These are phyloP conservation scores for Cicer yamashitae DNA, from an alignment of 306 rosid genomes.

Conservation along the genomic window DNA sequence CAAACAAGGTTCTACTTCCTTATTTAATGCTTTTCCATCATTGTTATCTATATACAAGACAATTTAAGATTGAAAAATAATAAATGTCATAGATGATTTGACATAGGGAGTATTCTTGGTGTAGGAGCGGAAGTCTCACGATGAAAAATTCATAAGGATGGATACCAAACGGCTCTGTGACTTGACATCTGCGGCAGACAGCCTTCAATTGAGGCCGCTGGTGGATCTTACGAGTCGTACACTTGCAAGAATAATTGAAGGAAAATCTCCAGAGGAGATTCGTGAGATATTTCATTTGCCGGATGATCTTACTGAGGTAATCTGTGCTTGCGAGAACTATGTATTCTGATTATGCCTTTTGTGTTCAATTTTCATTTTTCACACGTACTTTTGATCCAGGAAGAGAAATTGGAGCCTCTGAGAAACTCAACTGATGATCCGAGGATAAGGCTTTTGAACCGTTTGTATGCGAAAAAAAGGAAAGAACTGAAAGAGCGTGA, in stretches of 20 bases:
- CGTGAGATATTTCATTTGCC: constrained; percentile 93
- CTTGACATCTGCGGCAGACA: constrained; percentile 91
- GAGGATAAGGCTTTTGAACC: constrained; percentile 89
- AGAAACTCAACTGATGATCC: constrained; percentile 87
- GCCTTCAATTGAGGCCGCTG: constrained; percentile 92
- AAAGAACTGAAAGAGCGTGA: constrained; percentile 90
- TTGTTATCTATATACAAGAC: constrained; percentile 13
- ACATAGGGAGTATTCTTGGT: constrained; percentile 48
- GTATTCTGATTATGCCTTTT: constrained; percentile 42
- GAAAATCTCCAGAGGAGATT: constrained; percentile 91
- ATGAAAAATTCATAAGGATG: constrained; percentile 82
- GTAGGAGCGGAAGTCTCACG: constrained; percentile 85
- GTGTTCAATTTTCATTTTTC: constrained; percentile 44
- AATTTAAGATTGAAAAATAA: constrained; percentile 23
- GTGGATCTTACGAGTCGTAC: constrained; percentile 95
- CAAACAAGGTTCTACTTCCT: constrained; percentile 77
- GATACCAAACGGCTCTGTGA: constrained; percentile 90
- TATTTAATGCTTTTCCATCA: constrained; percentile 35
- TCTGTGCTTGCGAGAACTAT: constrained; percentile 50
- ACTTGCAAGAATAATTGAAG: constrained; percentile 96
- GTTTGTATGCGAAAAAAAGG: constrained; percentile 90
- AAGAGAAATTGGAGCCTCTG: constrained; percentile 94
- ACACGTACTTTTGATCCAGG: constrained; percentile 61
- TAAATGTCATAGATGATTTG: constrained; percentile 36
- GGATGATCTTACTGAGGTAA: constrained; percentile 97